Base-by-base conservation (phyloP, 306 rosid genomes). In the Parietaria judaica region DNA sequence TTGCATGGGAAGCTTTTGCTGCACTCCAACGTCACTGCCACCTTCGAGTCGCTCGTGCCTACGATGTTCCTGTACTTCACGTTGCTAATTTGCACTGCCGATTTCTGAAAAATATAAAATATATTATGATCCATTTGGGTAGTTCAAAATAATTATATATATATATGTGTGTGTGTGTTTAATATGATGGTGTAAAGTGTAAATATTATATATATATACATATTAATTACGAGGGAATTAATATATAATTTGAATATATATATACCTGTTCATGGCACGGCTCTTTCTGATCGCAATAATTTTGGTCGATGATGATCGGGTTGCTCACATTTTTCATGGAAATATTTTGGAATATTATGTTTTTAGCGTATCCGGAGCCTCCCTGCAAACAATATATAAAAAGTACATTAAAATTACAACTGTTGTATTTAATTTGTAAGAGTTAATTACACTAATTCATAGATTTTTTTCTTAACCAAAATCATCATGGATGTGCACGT, bases 301-400 rank as follows among this genome's bases (percentile, higher is more conserved):
- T 70, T 78, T 90, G 97, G 65, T 90, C 74, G 56, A 90, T 78
- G 85, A 90, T 83, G 64, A 91, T 87, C 36, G 97, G 96, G 66
- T 90, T 83, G 14, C 72, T 72, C 52, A 90, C 96, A 58, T 90
- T 90, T 16, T 23, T 14, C 97, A 90, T 79, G 38, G 11, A 53
- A 53, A 90, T 72, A 43, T 87, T 83, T 64, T 51, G 3, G 60
- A 85, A 90, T 36, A 61, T 36, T 48, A 90, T 84, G 74, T 79
- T 65, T 67, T 7, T 78, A n/a, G 90, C 97, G 70, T 70, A 83
- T 15, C 97, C 97, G 7, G 76, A 77, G 45, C 96, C 97, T 51
- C 94, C 97, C 94, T 86, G 77, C 57, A 50, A 36, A n/a, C 6
- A n/a, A 17, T 23, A 31, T 0, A 8, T 55, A 34, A 23, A 11